phyloP scores from a whole-genome alignment of 768 basidiomycete species.

The Psilocybe tampanensis region DNA sequence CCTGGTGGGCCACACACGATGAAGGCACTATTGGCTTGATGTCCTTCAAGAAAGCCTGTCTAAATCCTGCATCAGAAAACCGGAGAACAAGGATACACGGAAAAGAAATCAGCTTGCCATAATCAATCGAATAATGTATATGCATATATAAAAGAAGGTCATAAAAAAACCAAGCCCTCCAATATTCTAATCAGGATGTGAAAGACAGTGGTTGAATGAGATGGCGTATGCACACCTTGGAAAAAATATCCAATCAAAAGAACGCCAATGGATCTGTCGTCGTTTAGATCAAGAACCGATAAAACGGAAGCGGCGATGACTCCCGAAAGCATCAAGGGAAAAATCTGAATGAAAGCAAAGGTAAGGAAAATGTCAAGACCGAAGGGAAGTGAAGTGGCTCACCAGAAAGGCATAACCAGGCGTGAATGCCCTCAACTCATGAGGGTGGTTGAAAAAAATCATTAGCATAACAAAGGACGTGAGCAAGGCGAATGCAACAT shows the following conservation, averaged over 20 bases:
- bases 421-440: slow-evolving; percentile 42
- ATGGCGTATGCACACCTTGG: slow-evolving; percentile 35
- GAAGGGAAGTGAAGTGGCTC: slow-evolving; percentile 17
- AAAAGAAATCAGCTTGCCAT: slow-evolving; percentile 26
- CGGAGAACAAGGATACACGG: not conserved
- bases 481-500: slow-evolving; percentile 36
- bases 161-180: slow-evolving; percentile 48
- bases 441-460: slow-evolving; percentile 51
- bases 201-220: not conserved
- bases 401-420: slow-evolving; percentile 41
- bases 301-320: slow-evolving; percentile 48
- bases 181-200: not conserved
- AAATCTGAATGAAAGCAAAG: not conserved
- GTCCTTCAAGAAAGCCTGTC: slow-evolving; percentile 50
- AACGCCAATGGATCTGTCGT: slow-evolving; percentile 40
- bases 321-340: slow-evolving; percentile 42
- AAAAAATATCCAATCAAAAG: slow-evolving; percentile 49
- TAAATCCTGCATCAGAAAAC: slow-evolving; percentile 12
- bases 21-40: slow-evolving; percentile 51
- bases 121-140: slow-evolving; percentile 49
- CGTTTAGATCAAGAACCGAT: slow-evolving; percentile 34
- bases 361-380: not conserved
- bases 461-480: slow-evolving; percentile 50
- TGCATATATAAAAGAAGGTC: slow-evolving; percentile 52
- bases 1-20: slow-evolving; percentile 51